These are phyloP conservation scores for Cryptosporidium meleagridis DNA, from an alignment of 169 alveolate species.

Conservation along the genomic window DNA sequence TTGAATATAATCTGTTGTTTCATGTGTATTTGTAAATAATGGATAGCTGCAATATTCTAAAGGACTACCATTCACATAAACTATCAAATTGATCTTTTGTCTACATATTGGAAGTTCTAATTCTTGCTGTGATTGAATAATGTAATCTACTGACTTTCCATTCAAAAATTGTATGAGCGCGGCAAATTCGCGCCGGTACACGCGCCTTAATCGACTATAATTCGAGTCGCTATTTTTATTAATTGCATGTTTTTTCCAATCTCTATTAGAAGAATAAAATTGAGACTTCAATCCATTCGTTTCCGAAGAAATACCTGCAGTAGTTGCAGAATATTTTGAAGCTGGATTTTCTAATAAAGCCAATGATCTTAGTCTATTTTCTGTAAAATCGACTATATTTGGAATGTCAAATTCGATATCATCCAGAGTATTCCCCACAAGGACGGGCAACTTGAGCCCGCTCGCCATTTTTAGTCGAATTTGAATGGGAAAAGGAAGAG, in stretches of 20 bases:
- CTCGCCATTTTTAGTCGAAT: conserved; percentile 35
- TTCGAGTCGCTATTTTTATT: not conserved
- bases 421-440: not conserved
- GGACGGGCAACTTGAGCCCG: conserved; percentile 16
- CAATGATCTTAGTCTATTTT: conserved; percentile 8
- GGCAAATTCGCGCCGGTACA: conserved; percentile 46
- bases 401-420: not conserved
- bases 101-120: conserved; percentile 64
- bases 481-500: conserved; percentile 68
- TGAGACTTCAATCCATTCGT: not conserved
- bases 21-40: conserved; percentile 44
- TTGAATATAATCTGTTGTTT: conserved; percentile 50
- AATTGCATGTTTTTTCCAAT: not conserved
- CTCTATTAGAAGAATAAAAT: not conserved
- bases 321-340: not conserved
- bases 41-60: conserved; percentile 56
- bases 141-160: conserved; percentile 53
- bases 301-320: not conserved
- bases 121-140: conserved; percentile 71
- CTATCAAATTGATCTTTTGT: conserved; percentile 24
- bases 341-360: not conserved
- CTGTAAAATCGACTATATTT: conserved; percentile 5
- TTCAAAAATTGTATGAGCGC: conserved; percentile 33
- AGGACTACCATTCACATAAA: conserved; percentile 70
- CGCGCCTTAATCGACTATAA: conserved; percentile 4